These are phyloP conservation scores for Metarhizium rileyi DNA, from an alignment of 2,329 filamentous ascomycete genomes.

Conservation along the genomic window DNA sequence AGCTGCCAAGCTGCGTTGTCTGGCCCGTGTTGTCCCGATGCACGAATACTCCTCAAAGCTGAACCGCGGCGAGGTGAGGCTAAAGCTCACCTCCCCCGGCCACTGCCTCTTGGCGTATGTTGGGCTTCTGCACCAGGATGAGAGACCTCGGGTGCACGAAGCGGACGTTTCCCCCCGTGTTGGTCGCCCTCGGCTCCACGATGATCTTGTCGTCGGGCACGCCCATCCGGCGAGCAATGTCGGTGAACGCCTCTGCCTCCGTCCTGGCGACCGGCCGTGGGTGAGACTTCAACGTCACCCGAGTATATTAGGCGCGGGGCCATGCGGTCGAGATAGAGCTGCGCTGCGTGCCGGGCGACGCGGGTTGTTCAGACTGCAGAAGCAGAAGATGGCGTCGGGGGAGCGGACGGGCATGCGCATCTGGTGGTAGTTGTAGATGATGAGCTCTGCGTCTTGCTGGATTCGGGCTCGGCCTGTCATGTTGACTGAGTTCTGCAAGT, in stretches of 20 bases:
- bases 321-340: conserved; percentile 30
- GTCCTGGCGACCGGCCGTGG: conserved; percentile 28
- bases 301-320: conserved; percentile 34
- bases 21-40: conserved; percentile 28
- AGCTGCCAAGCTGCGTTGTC: too few species aligned
- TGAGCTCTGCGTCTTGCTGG: conserved; percentile 22
- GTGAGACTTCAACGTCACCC: conserved; percentile 29
- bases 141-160: conserved; percentile 29
- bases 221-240: conserved; percentile 28
- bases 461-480: background rate
- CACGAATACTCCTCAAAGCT: conserved; percentile 31
- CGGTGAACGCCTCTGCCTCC: conserved; percentile 34
- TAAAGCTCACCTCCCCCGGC: conserved; percentile 26
- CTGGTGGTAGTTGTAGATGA: conserved; percentile 36
- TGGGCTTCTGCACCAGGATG: conserved; percentile 37
- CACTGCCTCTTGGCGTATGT: conserved; percentile 40
- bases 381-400: conserved; percentile 34
- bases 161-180: conserved; percentile 38
- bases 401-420: conserved; percentile 25
- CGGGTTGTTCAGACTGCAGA: conserved; percentile 38
- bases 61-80: conserved; percentile 31
- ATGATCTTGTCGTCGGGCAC: conserved; percentile 29
- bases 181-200: conserved; percentile 29
- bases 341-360: conserved; percentile 31
- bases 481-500: background rate